Conservation (phyloP, 345 rosid species). For the Brassica cretica region DNA sequence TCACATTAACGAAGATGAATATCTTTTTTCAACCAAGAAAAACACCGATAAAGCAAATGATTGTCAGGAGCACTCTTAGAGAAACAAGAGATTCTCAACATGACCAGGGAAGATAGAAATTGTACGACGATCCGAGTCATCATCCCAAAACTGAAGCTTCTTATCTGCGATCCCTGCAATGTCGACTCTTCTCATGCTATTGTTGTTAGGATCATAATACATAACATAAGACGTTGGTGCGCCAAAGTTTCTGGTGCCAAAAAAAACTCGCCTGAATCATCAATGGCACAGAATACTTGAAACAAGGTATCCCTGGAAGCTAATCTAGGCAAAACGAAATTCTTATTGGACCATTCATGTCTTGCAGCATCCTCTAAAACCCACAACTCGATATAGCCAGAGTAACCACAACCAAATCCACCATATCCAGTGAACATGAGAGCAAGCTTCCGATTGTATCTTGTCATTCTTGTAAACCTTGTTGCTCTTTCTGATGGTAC, state of each 20-base stretch:
- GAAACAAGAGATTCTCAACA: neutral
- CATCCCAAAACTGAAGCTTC: neutral
- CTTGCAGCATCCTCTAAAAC: neutral
- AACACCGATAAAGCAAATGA: neutral
- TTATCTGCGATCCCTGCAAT: neutral
- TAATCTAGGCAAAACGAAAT: neutral
- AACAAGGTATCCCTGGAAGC: neutral
- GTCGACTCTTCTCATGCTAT: neutral
- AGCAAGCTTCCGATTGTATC: neutral
- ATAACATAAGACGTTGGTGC: neutral
- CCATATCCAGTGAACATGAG: neutral
- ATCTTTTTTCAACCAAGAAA: too few species aligned
- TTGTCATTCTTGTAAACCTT: neutral
- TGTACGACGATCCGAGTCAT: neutral
- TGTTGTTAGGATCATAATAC: neutral
- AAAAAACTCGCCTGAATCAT: neutral
- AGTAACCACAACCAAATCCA: neutral
- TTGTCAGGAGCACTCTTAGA: neutral
- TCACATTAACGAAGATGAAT: too few species aligned
- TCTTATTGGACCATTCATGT: neutral
- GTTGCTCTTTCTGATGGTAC: neutral
- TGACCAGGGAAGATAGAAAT: conserved; percentile 12
- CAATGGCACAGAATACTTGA: neutral
- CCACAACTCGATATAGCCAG: neutral
- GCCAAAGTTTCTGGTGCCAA: neutral